Evolutionary conservation across 768 basidiomycete genomes (phyloP).

Genomic region (Lactarius pseudohatsudake): DNA sequence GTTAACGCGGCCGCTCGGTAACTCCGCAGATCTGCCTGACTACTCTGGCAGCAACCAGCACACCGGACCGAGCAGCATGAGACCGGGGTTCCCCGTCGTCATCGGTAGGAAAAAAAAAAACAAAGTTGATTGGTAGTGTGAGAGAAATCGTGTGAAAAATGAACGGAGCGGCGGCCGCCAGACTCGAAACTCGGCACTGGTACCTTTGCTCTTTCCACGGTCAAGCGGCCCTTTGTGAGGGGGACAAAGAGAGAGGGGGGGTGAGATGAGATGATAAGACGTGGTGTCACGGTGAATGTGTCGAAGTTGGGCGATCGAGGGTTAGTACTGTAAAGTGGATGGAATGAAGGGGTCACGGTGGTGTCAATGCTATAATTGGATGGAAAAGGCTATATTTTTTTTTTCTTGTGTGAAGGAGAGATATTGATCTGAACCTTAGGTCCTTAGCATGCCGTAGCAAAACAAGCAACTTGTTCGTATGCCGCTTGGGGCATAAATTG

Average conservation of each 20-base stretch:
- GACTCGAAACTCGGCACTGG: not conserved
- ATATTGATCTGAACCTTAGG: constrained; percentile 17
- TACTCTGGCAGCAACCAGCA: not conserved
- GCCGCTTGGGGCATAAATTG: constrained; percentile 21
- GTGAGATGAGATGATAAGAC: constrained; percentile 1
- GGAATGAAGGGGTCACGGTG: not conserved
- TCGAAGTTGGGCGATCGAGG: not conserved
- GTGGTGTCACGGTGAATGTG: not conserved
- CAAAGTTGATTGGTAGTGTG: not conserved
- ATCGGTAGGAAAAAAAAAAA: not conserved
- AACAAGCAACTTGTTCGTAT: not conserved
- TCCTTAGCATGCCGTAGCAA: not conserved
- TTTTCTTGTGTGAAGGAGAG: not conserved
- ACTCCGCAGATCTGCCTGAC: not conserved
- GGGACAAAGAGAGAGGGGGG: not conserved
- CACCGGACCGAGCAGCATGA: not conserved
- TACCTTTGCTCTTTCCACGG: not conserved
- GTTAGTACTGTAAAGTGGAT: not conserved
- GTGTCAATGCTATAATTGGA: not conserved
- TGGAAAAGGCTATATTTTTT: not conserved
- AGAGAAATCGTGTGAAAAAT: not conserved
- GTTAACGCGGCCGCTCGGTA: not conserved
- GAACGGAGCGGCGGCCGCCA: not conserved
- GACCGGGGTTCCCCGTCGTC: no score
- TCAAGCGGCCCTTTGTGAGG: not conserved